These are phyloP conservation scores for Melaleuca alternifolia DNA, from an alignment of 345 rosid species.

Conservation along the genomic window DNA sequence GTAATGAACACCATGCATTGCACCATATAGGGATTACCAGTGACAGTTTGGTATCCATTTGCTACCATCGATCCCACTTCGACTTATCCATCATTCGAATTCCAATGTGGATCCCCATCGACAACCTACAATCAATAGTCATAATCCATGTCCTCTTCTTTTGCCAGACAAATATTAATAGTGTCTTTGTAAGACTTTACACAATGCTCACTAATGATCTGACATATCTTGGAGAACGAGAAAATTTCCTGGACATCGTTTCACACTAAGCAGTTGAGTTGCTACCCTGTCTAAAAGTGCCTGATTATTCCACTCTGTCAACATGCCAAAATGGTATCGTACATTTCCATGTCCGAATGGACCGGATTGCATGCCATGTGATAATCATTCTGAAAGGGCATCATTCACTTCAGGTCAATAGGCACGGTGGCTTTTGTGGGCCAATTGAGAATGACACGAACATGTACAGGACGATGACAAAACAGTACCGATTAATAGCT, in stretches of 20 bases:
- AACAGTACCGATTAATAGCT: neutral
- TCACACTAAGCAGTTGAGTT: neutral
- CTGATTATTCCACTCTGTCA: neutral
- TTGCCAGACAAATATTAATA: neutral
- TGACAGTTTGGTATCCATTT: neutral
- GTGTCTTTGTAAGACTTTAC: neutral
- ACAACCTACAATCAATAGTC: neutral
- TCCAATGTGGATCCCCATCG: neutral
- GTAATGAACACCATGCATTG: neutral
- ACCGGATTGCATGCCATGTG: neutral
- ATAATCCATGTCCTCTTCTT: neutral
- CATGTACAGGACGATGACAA: neutral
- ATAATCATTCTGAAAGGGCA: neutral
- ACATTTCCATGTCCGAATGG: neutral
- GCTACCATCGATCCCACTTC: neutral
- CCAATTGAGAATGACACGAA: neutral
- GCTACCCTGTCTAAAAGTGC: neutral
- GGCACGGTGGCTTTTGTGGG: neutral
- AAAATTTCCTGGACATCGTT: neutral
- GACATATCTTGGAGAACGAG: neutral
- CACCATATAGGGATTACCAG: neutral
- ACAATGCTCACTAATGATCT: neutral
- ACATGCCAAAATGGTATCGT: neutral
- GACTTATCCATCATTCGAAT: neutral
- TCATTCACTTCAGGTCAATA: neutral